phyloP scores from a whole-genome alignment of 352 stramenopile species.

The Phytophthora meadii region DNA sequence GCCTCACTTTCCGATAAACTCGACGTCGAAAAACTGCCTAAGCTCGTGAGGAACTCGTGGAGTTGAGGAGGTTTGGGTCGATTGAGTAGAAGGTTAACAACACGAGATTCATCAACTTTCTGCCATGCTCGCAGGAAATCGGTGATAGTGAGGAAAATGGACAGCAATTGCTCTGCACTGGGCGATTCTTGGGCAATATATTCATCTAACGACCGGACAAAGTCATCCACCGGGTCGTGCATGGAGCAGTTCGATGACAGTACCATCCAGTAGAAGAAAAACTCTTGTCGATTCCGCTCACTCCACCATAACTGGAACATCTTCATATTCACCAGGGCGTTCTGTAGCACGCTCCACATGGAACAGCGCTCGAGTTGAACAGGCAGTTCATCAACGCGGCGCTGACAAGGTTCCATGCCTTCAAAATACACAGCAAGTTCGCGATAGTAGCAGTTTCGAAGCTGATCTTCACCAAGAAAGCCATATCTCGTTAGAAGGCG shows the following conservation, averaged over 20 bases:
- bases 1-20: slow-evolving; percentile 62
- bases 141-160: slow-evolving; percentile 80
- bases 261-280: slow-evolving; percentile 84
- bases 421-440: slow-evolving; percentile 82
- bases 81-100: slow-evolving; percentile 38
- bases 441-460: slow-evolving; percentile 77
- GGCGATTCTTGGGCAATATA: slow-evolving; percentile 71
- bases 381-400: slow-evolving; percentile 79
- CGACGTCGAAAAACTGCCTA: slow-evolving; percentile 60
- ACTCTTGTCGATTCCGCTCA: slow-evolving; percentile 80
- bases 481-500: slow-evolving; percentile 74
- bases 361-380: slow-evolving; percentile 81
- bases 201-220: slow-evolving; percentile 81
- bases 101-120: slow-evolving; percentile 42
- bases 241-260: slow-evolving; percentile 65
- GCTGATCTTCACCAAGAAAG: slow-evolving; percentile 69
- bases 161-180: slow-evolving; percentile 67
- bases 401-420: slow-evolving; percentile 69
- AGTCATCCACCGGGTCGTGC: slow-evolving; percentile 83
- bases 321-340: slow-evolving; percentile 80
- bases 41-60: slow-evolving; percentile 76
- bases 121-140: slow-evolving; percentile 83
- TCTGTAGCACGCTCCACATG: slow-evolving; percentile 73
- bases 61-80: slow-evolving; percentile 68
- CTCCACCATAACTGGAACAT: slow-evolving; percentile 90